Evolutionary conservation across 2,329 filamentous ascomycete species (phyloP).

Genomic region (Calonectria multiphialidica): DNA sequence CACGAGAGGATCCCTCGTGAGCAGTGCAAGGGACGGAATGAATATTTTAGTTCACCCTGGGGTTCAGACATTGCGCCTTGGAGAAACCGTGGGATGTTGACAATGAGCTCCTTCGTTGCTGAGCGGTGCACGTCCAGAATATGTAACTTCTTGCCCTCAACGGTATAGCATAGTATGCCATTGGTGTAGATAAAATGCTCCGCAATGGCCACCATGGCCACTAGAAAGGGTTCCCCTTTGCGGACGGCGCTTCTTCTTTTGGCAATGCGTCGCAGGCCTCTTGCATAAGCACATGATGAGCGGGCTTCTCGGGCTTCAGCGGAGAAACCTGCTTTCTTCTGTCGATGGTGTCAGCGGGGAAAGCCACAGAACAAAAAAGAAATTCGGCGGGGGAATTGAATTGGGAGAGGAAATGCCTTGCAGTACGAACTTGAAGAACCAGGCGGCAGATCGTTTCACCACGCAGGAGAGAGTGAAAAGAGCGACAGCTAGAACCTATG

Average conservation of each 20-base stretch:
- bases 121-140: conserved; percentile 69
- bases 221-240: conserved; percentile 71
- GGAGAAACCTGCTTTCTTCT: conserved; percentile 38
- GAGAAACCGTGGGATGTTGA: conserved; percentile 63
- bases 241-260: conserved; percentile 72
- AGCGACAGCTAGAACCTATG: conserved; percentile 64
- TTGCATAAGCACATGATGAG: conserved; percentile 34
- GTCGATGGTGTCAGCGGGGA: conserved; percentile 25
- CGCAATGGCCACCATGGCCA: conserved; percentile 69
- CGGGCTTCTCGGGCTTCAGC: conserved; percentile 38
- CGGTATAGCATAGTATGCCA: conserved; percentile 74
- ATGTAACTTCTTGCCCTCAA: conserved; percentile 60
- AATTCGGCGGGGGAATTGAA: neutral
- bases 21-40: conserved; percentile 68
- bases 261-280: conserved; percentile 65
- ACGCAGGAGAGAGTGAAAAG: conserved; percentile 62
- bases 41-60: conserved; percentile 51
- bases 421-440: conserved; percentile 66
- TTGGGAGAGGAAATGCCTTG: neutral
- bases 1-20: conserved; percentile 69
- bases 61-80: conserved; percentile 51
- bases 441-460: conserved; percentile 69
- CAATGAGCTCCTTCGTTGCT: conserved; percentile 63
- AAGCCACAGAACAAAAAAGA: neutral
- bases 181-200: conserved; percentile 72